Evolutionary conservation across 2,329 filamentous ascomycete genomes (phyloP).

Genomic region (Penicillium glabrum): DNA sequence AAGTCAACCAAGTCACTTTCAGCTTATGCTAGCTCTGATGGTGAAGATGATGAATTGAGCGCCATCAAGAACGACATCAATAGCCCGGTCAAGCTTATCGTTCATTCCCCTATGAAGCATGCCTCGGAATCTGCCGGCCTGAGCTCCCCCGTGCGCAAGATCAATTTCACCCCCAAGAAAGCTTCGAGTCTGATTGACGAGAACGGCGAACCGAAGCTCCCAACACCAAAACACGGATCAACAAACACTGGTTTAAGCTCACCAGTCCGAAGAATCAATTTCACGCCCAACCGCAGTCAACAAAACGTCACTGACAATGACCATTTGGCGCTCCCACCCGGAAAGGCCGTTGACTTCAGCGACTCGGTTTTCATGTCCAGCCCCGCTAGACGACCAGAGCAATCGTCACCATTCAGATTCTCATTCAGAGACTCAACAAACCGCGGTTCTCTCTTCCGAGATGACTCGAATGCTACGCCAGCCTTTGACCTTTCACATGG

Average conservation of each 20-base stretch:
- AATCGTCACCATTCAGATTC: constrained; percentile 45
- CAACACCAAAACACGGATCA: constrained; percentile 24
- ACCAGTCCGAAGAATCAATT: constrained; percentile 42
- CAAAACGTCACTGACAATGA: constrained; percentile 18
- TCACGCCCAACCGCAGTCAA: constrained; percentile 22
- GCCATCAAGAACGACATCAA: constrained; percentile 33
- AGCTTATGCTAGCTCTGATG: constrained; percentile 38
- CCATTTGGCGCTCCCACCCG: constrained; percentile 24
- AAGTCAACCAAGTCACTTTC: constrained; percentile 43
- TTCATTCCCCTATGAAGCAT: constrained; percentile 36
- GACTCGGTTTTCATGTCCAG: constrained; percentile 41
- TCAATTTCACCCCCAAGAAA: constrained; percentile 32
- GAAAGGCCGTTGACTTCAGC: constrained; percentile 32
- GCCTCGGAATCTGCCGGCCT: constrained; percentile 28
- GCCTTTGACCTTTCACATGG: constrained; percentile 31
- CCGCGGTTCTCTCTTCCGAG: constrained; percentile 28
- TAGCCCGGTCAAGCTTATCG: constrained; percentile 27
- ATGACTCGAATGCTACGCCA: constrained; percentile 18
- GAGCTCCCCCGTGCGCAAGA: constrained; percentile 35
- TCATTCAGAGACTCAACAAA: constrained; percentile 43
- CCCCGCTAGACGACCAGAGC: constrained; percentile 45
- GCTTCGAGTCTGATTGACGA: constrained; percentile 30
- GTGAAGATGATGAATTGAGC: constrained; percentile 46
- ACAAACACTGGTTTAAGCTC: constrained; percentile 26
- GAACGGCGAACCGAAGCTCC: constrained; percentile 31